Conservation (phyloP, 345 rosid genomes). For the Camelina hispida region DNA sequence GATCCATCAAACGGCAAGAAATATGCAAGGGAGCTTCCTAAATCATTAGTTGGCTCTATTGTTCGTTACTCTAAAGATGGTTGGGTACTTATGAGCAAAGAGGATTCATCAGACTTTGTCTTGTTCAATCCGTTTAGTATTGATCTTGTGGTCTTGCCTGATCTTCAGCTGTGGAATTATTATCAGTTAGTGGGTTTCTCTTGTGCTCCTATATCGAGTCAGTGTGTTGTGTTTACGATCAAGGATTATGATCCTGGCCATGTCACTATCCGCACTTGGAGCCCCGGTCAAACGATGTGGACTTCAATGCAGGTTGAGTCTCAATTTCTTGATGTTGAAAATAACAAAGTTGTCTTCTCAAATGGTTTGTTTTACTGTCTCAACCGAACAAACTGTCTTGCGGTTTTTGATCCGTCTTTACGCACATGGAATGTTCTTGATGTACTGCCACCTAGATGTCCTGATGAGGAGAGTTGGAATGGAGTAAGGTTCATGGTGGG, state of each 20-base stretch:
- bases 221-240: conserved; percentile 65
- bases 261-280: conserved; percentile 68
- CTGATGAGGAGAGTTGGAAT: conserved; percentile 6
- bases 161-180: conserved; percentile 23
- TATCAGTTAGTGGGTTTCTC: conserved; percentile 76
- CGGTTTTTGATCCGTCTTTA: conserved; percentile 36
- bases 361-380: conserved; percentile 40
- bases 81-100: conserved; percentile 69
- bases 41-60: conserved; percentile 58
- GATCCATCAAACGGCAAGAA: conserved; percentile 59
- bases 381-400: conserved; percentile 7
- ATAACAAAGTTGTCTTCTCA: conserved; percentile 37
- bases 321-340: conserved; percentile 29
- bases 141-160: conserved; percentile 57
- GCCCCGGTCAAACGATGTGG: conserved; percentile 62
- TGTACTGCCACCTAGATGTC: conserved; percentile 17
- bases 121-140: conserved; percentile 71
- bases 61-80: conserved; percentile 72
- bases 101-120: conserved; percentile 55
- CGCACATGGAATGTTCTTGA: conserved; percentile 31
- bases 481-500: conserved; percentile 31
- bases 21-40: conserved; percentile 58
- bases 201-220: conserved; percentile 58
- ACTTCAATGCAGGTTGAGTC: conserved; percentile 41
- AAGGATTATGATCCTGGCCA: conserved; percentile 59